Evolutionary conservation across 805 yeast genomes (phyloP).

Genomic region (Torulaspora microellipsoides): DNA sequence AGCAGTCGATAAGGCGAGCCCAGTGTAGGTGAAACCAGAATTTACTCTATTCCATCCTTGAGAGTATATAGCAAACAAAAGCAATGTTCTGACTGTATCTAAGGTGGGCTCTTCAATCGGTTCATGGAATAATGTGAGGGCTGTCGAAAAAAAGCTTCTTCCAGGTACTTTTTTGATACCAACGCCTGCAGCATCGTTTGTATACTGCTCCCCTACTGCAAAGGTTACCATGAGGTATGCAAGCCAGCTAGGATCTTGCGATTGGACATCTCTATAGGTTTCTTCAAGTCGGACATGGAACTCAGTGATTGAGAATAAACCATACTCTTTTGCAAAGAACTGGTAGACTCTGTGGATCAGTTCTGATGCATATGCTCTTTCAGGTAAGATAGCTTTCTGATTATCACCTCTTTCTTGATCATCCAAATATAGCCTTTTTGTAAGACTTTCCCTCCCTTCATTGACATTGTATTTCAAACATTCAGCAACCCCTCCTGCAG

Average conservation of each 20-base stretch:
- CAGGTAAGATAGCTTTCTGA: background rate
- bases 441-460: background rate
- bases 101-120: slow-evolving; percentile 34
- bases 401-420: background rate
- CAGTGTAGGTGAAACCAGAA: slow-evolving; percentile 34
- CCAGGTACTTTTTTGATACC: slow-evolving; percentile 17
- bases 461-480: background rate
- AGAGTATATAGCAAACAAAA: slow-evolving; percentile 34
- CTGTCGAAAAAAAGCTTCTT: slow-evolving; percentile 26
- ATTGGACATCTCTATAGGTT: background rate
- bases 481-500: background rate
- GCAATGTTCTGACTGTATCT: slow-evolving; percentile 32
- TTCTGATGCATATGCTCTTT: background rate
- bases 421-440: background rate
- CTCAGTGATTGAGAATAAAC: slow-evolving; percentile 1
- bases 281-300: slow-evolving; percentile 1
- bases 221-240: slow-evolving; percentile 21
- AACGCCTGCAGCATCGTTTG: slow-evolving; percentile 11
- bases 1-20: slow-evolving; percentile 34
- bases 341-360: background rate
- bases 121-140: slow-evolving; percentile 29
- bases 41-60: slow-evolving; percentile 38
- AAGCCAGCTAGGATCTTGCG: slow-evolving; percentile 9
- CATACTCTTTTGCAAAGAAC: slow-evolving; percentile 3
- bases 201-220: slow-evolving; percentile 29